Conservation (phyloP, 1,284 basidiomycete species). For the Dichomitus squalens region DNA sequence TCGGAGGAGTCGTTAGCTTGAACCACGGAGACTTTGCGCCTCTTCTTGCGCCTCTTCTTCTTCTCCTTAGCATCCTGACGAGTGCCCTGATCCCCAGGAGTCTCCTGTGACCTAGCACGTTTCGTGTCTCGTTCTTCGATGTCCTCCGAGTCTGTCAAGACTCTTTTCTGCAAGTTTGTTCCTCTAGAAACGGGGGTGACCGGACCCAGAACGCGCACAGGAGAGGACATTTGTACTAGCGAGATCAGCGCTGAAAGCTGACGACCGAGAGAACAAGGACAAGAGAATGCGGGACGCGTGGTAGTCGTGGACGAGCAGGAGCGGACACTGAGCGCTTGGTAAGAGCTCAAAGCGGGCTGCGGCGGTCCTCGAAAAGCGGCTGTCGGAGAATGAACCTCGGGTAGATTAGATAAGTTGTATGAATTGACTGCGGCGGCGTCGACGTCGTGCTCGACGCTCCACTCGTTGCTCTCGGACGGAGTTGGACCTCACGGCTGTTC, state of each 20-base stretch:
- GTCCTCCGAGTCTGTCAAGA: slow-evolving; percentile 25
- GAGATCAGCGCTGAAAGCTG: not conserved
- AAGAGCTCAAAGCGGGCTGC: not conserved
- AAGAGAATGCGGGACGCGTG: not conserved
- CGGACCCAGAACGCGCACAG: slow-evolving; percentile 9
- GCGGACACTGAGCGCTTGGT: not conserved
- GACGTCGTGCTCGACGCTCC: not conserved
- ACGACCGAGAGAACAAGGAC: not conserved
- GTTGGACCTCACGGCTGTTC: not conserved
- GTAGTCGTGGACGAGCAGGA: not conserved
- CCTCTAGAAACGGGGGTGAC: not conserved
- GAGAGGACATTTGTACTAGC: slow-evolving; percentile 9
- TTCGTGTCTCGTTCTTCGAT: slow-evolving; percentile 20
- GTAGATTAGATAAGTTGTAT: not conserved
- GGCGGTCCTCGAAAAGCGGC: not conserved
- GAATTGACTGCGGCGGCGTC: not conserved
- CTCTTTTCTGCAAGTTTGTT: slow-evolving; percentile 13
- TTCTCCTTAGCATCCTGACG: slow-evolving; percentile 26
- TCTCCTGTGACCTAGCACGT: slow-evolving; percentile 9
- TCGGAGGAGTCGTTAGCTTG: slow-evolving; percentile 5
- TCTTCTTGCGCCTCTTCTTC: slow-evolving; percentile 32
- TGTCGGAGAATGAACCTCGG: not conserved
- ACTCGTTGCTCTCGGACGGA: not conserved
- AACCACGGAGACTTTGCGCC: slow-evolving; percentile 27
- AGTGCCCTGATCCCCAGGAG: slow-evolving; percentile 1